Evolutionary conservation across 169 alveolate species (phyloP), one percentile per base, ranked within the genome.

Genomic region (Eimeria zaria): DNA sequence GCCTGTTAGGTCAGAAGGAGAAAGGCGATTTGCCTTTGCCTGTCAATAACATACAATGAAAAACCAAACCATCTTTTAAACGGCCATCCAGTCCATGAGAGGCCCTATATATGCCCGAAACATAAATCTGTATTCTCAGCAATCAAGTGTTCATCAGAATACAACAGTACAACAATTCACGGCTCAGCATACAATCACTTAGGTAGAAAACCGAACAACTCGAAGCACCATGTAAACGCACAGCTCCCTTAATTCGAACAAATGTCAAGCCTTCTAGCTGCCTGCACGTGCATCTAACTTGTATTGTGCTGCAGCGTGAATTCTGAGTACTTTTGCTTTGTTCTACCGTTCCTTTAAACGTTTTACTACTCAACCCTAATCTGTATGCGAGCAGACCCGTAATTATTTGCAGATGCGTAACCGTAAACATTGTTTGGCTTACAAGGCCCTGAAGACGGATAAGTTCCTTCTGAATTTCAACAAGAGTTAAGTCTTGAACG

Each of bases 391-490:
- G 74, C 12, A n/a, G 22, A 64, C 36, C 22, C 22, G 1, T 7
- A n/a, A 2, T n/a, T 7, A 64, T 64, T n/a, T 64, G 39, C 74
- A 24, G 39, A 27, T 64, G 74, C 16, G 36, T 6, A 12, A 64
- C 74, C 7, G 16, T 7, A 5, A 16, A 0, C 39, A n/a, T 64
- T 64, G 22, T 39, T n/a, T 64, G 39, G 12, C 90, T 80, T 73
- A 87, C 99, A 89, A 97, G 98, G 48, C 97, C 97, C 96, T 99
- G 98, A 36, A 99, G 96, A 20, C 97, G 84, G 53, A 55, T 53
- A 41, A 99, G 95, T 67, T 99, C 99, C 41, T 97, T 96, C 95
- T 98, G 99, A 48, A 99, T 98, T 92, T 99, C 98, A 41, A 98
- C 76, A 46, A 99, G 96, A 69, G 98, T 97, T 96, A 98, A 96